Evolutionary conservation across 768 basidiomycete species (phyloP), one percentile per base, ranked within the genome.

Genomic region (Xerocomellus amylosporus): DNA sequence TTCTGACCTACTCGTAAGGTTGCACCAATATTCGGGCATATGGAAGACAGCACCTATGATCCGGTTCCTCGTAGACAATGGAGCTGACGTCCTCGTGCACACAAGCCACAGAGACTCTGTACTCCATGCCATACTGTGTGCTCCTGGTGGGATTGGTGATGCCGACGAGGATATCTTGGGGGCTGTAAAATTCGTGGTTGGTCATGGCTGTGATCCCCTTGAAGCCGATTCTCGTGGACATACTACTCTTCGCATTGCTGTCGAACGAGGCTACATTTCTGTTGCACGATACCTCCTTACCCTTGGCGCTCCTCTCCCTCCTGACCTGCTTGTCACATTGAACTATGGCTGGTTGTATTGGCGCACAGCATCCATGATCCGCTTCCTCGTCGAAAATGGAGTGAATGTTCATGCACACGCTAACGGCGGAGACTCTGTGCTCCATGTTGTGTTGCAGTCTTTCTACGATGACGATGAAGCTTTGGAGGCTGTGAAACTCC

Each of bases 41-140:
- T 38, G 36, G 51, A 48, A 24, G n/a, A 48, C 45, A 19, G 9
- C 2, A 28, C 7, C 33, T 8, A 28, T 46, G 33, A 46, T 52
- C 6, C 26, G 4, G 20, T 52, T 46, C 17, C 36, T 52, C 3
- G 0, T 22, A 1, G 51, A 49, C 2, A 26, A 36, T 7, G 50
- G 50, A 19, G 26, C 20, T 2, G 3, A 45, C 5, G n/a, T n/a
- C 5, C 45, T 22, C 5, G 24, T 2, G 31, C 20, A 3, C 20
- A 49, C 44, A 0, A 31, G 17, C 3, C 5, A 9, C 1, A 5
- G 36, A 22, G 36, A 22, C 28, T 38, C 46, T n/a, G 26, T 28
- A 8, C 50, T 51, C 51, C 37, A 48, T 28, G 15, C 17, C 4
- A 22, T 22, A n/a, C 17, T 46, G 15, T 22, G 13, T 26, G 47